Base-by-base conservation (phyloP, 352 stramenopile species). In the Phytophthora sojae region DNA sequence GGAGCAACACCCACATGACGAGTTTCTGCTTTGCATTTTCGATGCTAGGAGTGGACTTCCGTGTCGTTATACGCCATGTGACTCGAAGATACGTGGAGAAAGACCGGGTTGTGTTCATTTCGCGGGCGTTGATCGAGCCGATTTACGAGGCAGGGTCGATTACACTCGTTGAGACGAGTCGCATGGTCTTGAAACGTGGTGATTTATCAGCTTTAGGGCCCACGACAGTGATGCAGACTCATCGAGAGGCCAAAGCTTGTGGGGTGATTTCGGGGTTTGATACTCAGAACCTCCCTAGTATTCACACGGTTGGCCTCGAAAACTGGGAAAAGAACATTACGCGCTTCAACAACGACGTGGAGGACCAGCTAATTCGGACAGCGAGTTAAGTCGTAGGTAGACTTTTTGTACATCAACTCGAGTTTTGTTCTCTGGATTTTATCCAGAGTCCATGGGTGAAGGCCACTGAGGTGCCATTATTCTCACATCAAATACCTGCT, bases 221-320 rank as follows among this genome's bases (percentile, higher is more conserved):
- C 1, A 70, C 58, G 15, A 73, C 69, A 9, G 4, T 67, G 37
- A 69, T 76, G 58, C 69, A 67, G 23, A 73, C 58, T 17, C 69
- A 76, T n/a, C 58, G 64, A 12, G 64, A 69, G 19, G 64, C 69
- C 14, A 56, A 47, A 8, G 0, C 69, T 6, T 26, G 50, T 11
- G 53, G 37, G 14, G 69, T 59, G 23, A 11, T 66, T 44, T 35
- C 26, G 1, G 25, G 4, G 14, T 3, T 53, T 25, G 57, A 65
- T 30, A 3, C 2, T 6, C 37, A 23, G 1, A 53, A 57, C 19
- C 49, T 51, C 21, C 26, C 63, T 14, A 59, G 3, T 6, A n/a
- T 69, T 29, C 44, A 76, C 25, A n/a, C 12, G 5, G 37, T 14
- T 53, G 64, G 69, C 3, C 2, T 73, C n/a, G 2, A 58, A 3